Percentiles rank a stretch among this genome's conserved stretches.
phyloP scores from a whole-genome alignment of 371 early-diverging fungal species.

The Parasitella parasitica region DNA sequence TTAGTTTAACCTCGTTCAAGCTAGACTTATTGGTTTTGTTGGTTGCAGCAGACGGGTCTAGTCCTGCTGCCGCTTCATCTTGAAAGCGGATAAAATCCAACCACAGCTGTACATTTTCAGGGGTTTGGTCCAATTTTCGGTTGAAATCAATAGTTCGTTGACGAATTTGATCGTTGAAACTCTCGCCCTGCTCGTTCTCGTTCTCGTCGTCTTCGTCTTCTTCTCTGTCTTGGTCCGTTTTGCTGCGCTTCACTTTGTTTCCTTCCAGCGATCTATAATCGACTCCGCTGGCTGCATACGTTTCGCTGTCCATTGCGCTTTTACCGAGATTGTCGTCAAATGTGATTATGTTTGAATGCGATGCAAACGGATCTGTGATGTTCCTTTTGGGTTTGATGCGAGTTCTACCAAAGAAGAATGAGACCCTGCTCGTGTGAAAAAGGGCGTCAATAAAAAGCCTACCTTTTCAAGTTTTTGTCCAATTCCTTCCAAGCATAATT shows the following conservation, averaged over 20 bases:
- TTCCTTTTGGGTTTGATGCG: conserved; percentile 16
- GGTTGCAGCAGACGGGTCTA: conserved; percentile 16
- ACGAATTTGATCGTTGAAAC: conserved; percentile 40
- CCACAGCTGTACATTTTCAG: conserved; percentile 66
- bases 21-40: conserved; percentile 37
- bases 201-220: conserved; percentile 31
- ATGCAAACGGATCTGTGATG: conserved; percentile 10
- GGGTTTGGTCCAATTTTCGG: conserved; percentile 39
- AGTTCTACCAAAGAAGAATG: no score
- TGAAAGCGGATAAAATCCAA: conserved; percentile 70
- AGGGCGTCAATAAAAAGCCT: no score
- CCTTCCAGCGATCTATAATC: conserved; percentile 47
- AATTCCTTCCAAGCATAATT: conserved; percentile 38
- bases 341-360: conserved; percentile 1
- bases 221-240: conserved; percentile 4
- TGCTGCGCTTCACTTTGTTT: conserved; percentile 12
- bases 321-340: conserved; percentile 9
- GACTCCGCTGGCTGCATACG: conserved; percentile 26
- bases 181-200: no score
- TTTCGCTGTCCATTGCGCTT: neutral
- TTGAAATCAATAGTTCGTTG: conserved; percentile 40
- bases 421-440: no score
- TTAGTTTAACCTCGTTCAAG: conserved; percentile 66
- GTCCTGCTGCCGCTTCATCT: conserved; percentile 48
- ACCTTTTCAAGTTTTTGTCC: conserved; percentile 31